Base-by-base conservation (phyloP, 2,329 filamentous ascomycete genomes). In the Alternaria angustiovoidea region DNA sequence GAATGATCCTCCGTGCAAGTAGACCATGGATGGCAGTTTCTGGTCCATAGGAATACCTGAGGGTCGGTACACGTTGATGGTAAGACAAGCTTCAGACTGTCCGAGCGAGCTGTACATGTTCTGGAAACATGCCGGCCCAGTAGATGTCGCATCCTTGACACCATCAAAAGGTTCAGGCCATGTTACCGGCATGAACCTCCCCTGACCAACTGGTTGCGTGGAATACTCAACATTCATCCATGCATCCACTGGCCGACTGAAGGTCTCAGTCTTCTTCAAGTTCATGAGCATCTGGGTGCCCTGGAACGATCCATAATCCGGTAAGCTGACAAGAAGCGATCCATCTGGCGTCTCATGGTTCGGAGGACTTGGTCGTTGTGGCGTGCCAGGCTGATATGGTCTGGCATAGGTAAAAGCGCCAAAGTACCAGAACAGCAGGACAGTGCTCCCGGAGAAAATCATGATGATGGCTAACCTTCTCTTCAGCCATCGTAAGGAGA, bases 191-290 rank as follows among this genome's bases (percentile, higher is more conserved):
- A 68, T 71, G 56, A 84, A 84, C 7, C 83, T 80, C 14, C 70
- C 62, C 3, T 79, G 70, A 5, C 79, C 81, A 1, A 78, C 65
- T 30, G 75, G 75, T 55, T 76, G 76, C 0, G 81, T 81, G 0
- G 82, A 77, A 49, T 83, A 85, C 64, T 83, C 80, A 32, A 84
- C 78, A 2, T 81, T 81, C 6, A 84, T 70, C 82, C 82, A 85
- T 0, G 82, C 82, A 61, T 84, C 80, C 2, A 84, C 78, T 0
- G 76, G 59, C 2, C 62, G 62, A 8, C 75, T 70, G 3, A 82
- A 71, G 0, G 62, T 60, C 24, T 68, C 63, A 20, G 75, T 78
- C 41, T 65, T 61, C 44, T 68, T 75, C 18, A 79, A 44, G 11
- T 77, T 80, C 41, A 69, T 69, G 18, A 79, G 70, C 39, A 82